phyloP scores from a whole-genome alignment of 371 early-diverging fungal genomes.

The Mucor circinelloides region DNA sequence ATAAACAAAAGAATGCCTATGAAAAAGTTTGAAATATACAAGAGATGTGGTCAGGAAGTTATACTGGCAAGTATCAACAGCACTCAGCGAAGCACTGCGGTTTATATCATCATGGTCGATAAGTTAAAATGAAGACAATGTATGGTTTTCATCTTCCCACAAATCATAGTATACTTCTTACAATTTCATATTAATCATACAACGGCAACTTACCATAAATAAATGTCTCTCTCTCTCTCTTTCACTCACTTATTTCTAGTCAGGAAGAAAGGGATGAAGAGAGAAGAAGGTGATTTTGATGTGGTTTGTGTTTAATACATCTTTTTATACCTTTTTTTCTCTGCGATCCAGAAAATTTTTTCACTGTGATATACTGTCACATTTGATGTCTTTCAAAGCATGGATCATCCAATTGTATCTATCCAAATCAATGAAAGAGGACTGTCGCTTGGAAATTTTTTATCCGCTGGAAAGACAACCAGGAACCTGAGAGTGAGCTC shows the following conservation, averaged over 20 bases:
- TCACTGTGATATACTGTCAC: background rate
- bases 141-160: slow-evolving; percentile 32
- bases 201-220: slow-evolving; percentile 7
- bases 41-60: slow-evolving; percentile 34
- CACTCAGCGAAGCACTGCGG: slow-evolving; percentile 50
- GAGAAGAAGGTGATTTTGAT: background rate
- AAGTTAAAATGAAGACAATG: slow-evolving; percentile 44
- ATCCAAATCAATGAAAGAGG: background rate
- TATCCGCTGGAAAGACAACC: background rate
- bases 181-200: slow-evolving; percentile 6
- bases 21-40: background rate
- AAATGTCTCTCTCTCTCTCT: background rate
- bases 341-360: background rate
- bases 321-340: background rate
- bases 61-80: slow-evolving; percentile 51
- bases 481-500: background rate
- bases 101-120: slow-evolving; percentile 47
- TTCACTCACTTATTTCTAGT: background rate
- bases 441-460: background rate
- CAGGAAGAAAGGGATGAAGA: background rate
- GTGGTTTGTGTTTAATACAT: background rate
- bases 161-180: background rate
- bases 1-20: background rate
- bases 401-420: background rate
- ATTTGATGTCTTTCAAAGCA: background rate